Conservation (phyloP, 2,329 filamentous ascomycete genomes). For the Tolypocladium cylindrosporum region DNA sequence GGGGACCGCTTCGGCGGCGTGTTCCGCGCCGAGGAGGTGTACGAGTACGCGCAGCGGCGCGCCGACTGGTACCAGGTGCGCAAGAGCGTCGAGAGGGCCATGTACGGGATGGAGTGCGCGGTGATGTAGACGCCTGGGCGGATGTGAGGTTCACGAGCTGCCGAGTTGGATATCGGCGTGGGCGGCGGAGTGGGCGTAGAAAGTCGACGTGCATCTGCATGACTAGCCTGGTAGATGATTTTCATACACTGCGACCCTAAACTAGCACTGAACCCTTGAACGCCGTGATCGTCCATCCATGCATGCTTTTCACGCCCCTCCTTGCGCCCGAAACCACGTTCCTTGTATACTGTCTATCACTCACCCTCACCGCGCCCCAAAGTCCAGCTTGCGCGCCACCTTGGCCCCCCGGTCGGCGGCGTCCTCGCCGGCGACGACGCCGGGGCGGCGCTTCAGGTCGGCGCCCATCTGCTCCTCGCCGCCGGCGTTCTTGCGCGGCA, state of each 20-base stretch:
- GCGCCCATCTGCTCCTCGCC: slow-evolving; percentile 67
- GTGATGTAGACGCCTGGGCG: slow-evolving; percentile 54
- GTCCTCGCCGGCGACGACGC: slow-evolving; percentile 58
- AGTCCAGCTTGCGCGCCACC: slow-evolving; percentile 76
- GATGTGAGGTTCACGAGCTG: background rate
- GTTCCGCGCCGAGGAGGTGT: slow-evolving; percentile 91
- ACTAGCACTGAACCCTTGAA: too few relatives aligned
- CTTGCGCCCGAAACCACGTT: background rate
- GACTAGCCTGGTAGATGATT: background rate
- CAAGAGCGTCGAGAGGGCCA: slow-evolving; percentile 82
- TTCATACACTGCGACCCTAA: too few relatives aligned
- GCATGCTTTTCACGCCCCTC: background rate
- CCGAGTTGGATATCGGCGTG: background rate
- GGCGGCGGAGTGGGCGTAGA: background rate
- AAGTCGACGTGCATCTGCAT: background rate
- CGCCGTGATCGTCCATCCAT: background rate
- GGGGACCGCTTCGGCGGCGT: slow-evolving; percentile 82
- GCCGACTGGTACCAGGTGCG: slow-evolving; percentile 94
- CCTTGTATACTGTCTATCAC: too few relatives aligned
- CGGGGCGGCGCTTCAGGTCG: slow-evolving; percentile 65
- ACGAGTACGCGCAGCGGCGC: slow-evolving; percentile 87
- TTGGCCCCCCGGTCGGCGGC: slow-evolving; percentile 60
- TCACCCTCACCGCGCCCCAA: slow-evolving; percentile 37
- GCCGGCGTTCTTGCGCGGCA: slow-evolving; percentile 58
- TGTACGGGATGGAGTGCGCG: slow-evolving; percentile 88